Percentiles rank a stretch among this genome's conserved stretches.
Conservation (phyloP, 176 grass and related monocot species). For the Hyparrhenia diplandra region DNA sequence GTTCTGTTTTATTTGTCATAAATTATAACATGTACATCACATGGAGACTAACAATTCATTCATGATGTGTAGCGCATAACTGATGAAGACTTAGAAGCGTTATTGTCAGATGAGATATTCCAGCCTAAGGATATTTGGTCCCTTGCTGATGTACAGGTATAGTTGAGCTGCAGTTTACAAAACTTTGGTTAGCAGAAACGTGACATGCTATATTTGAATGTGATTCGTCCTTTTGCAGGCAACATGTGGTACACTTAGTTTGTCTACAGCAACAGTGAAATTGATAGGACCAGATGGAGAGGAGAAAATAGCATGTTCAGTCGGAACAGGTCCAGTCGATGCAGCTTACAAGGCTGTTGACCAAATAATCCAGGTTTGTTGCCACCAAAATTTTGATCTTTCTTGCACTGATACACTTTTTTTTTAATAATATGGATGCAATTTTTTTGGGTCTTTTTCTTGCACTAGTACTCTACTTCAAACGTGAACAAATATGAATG, state of each 20-base stretch:
- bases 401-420: background rate
- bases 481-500: background rate
- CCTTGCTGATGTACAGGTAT: constrained; percentile 85
- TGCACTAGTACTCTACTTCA: background rate
- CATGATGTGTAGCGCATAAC: constrained; percentile 57
- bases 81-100: constrained; percentile 90
- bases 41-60: constrained; percentile 7
- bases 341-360: constrained; percentile 98
- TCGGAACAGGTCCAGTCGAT: constrained; percentile 91
- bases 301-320: constrained; percentile 73
- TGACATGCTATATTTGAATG: background rate
- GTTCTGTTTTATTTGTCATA: background rate
- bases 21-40: background rate
- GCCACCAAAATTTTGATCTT: background rate
- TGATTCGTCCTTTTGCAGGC: constrained; percentile 32
- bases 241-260: constrained; percentile 91
- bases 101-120: constrained; percentile 95
- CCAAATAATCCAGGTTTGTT: constrained; percentile 71
- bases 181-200: background rate
- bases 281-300: constrained; percentile 64
- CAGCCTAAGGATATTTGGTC: constrained; percentile 93
- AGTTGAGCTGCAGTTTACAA: background rate
- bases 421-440: background rate
- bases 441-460: background rate
- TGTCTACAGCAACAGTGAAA: constrained; percentile 95